Percentiles rank a stretch among this genome's conserved stretches.
These are phyloP conservation scores for Fonsecaea pugnacius DNA, from an alignment of 2,329 filamentous ascomycete species.

Conservation along the genomic window DNA sequence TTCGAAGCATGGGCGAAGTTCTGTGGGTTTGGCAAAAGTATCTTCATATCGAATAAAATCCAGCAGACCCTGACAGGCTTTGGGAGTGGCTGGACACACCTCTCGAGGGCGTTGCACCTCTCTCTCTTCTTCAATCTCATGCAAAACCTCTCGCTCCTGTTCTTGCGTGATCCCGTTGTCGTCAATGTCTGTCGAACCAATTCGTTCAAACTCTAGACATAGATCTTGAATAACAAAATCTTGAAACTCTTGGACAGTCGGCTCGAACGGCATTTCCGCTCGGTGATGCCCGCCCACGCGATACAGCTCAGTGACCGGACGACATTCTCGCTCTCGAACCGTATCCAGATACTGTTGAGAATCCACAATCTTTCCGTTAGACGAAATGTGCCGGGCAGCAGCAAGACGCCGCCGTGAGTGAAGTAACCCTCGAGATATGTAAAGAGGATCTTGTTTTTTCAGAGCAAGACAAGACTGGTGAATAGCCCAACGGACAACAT, in stretches of 20 bases:
- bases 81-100: constrained; percentile 50
- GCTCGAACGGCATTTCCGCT: constrained; percentile 10
- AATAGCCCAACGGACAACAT: constrained; percentile 66
- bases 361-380: not conserved
- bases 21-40: constrained; percentile 38
- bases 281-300: constrained; percentile 40
- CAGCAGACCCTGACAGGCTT: constrained; percentile 50
- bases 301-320: constrained; percentile 59
- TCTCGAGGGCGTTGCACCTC: constrained; percentile 57
- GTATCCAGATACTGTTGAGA: constrained; percentile 30
- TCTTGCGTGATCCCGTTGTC: constrained; percentile 62
- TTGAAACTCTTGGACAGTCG: constrained; percentile 31
- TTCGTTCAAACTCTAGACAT: constrained; percentile 44
- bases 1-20: constrained; percentile 54
- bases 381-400: not conserved
- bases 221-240: constrained; percentile 42
- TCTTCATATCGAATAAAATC: constrained; percentile 48
- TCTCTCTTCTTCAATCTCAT: constrained; percentile 66
- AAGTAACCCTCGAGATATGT: constrained; percentile 63
- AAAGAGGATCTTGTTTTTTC: constrained; percentile 59
- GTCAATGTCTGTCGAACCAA: constrained; percentile 42
- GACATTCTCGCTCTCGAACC: constrained; percentile 62
- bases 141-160: constrained; percentile 67
- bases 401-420: constrained; percentile 48
- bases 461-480: constrained; percentile 60